Evolutionary conservation across 495 filamentous ascomycete genomes (phyloP).

Genomic region (Platismatia glauca): DNA sequence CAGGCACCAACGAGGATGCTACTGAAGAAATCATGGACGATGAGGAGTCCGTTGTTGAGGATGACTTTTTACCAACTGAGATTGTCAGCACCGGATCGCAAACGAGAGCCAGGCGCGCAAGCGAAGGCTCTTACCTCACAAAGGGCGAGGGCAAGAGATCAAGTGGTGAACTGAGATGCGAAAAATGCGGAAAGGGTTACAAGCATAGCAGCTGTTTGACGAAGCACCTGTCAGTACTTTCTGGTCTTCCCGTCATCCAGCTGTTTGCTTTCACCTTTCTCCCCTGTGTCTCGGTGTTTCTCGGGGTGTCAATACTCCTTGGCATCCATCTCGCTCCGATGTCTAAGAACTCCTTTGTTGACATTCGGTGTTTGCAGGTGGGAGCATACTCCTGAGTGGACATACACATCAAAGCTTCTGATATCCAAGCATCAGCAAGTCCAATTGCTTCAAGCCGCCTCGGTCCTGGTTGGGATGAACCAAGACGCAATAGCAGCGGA

Average conservation of each 20-base stretch:
- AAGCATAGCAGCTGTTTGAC: constrained; percentile 99
- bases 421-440: constrained; percentile 99
- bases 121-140: constrained; percentile 70
- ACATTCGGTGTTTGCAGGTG: constrained; percentile 60
- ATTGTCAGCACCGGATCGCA: constrained; percentile 40
- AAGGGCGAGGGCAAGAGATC: constrained; percentile 68
- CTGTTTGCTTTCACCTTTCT: constrained; percentile 8
- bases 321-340: background rate
- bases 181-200: constrained; percentile 98
- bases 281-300: background rate
- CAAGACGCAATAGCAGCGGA: constrained; percentile 48
- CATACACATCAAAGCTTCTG: constrained; percentile 90
- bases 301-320: background rate
- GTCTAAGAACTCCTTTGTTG: constrained; percentile 2
- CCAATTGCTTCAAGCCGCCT: constrained; percentile 91
- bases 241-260: constrained; percentile 22
- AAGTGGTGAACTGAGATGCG: constrained; percentile 83
- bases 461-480: constrained; percentile 91
- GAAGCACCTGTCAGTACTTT: constrained; percentile 96
- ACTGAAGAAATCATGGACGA: constrained; percentile 49
- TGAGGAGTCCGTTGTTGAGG: constrained; percentile 26
- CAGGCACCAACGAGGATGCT: constrained; percentile 48
- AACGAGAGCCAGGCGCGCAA: constrained; percentile 68
- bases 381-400: constrained; percentile 99
- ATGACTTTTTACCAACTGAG: constrained; percentile 14